phyloP scores from a whole-genome alignment of 305 asterid genomes.

The Rubia peregrina region DNA sequence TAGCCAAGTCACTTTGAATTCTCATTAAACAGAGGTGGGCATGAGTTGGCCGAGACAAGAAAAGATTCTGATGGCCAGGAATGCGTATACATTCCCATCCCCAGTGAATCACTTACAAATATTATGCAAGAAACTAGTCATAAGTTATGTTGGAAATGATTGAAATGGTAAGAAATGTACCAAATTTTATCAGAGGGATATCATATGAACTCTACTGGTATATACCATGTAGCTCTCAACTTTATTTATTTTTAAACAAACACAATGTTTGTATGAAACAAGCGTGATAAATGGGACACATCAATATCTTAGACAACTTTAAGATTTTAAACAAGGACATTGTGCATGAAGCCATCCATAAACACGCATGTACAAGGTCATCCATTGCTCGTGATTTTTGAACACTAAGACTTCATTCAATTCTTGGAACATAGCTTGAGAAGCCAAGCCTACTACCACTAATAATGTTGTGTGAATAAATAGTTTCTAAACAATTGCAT shows the following conservation, averaged over 20 bases:
- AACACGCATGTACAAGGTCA: background rate
- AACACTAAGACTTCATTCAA: background rate
- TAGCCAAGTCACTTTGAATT: constrained; percentile 75
- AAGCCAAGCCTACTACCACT: background rate
- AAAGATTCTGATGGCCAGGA: constrained; percentile 78
- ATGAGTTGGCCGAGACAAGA: constrained; percentile 72
- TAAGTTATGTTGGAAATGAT: constrained; percentile 4
- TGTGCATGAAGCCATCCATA: too few species aligned
- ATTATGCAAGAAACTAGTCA: constrained; percentile 58
- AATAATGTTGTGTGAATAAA: background rate
- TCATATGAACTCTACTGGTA: too few species aligned
- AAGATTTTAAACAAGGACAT: too few species aligned
- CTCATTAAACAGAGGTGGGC: constrained; percentile 90
- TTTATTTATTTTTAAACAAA: too few species aligned
- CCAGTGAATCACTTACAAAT: constrained; percentile 75
- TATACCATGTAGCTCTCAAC: background rate
- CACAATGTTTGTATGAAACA: too few species aligned
- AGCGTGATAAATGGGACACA: too few species aligned
- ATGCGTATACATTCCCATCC: constrained; percentile 68
- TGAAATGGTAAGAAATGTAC: too few species aligned
- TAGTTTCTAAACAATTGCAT: background rate
- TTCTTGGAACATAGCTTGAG: background rate
- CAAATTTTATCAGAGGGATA: too few species aligned
- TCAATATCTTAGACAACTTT: too few species aligned
- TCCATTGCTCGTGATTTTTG: background rate